These are phyloP conservation scores for Talaromyces marneffei DNA, from an alignment of 2,329 filamentous ascomycete genomes.

Conservation along the genomic window DNA sequence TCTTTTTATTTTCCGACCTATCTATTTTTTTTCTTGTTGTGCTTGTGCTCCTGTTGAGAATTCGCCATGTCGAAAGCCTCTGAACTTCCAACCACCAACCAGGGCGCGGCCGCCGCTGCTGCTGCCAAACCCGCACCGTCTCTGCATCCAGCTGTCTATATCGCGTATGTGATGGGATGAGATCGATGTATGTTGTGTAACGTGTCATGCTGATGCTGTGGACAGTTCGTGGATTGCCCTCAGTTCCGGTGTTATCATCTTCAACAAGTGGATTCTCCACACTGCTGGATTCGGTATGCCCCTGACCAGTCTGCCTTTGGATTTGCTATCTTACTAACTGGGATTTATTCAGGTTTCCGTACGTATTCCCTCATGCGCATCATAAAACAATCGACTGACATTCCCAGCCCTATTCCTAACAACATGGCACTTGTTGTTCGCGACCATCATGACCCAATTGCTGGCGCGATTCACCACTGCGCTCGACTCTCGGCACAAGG, in stretches of 20 bases:
- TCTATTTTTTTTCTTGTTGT: not conserved
- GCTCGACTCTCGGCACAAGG: conserved; percentile 88
- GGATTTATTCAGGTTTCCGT: not conserved
- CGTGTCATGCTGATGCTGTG: not conserved
- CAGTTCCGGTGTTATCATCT: conserved; percentile 90
- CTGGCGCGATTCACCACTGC: conserved; percentile 82
- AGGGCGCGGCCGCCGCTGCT: conserved; percentile 2
- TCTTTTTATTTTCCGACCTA: not conserved
- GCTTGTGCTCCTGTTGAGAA: not conserved
- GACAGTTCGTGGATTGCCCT: conserved; percentile 81
- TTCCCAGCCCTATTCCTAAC: conserved; percentile 61
- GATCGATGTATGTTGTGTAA: not conserved
- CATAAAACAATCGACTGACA: not conserved
- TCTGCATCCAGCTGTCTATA: conserved; percentile 80
- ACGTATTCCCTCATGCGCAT: not conserved
- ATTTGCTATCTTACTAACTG: conserved; percentile 10
- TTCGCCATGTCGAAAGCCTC: conserved; percentile 9
- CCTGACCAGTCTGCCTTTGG: conserved; percentile 15
- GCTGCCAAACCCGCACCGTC: conserved; percentile 30
- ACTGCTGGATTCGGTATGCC: conserved; percentile 73
- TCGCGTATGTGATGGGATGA: conserved; percentile 48
- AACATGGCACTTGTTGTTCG: conserved; percentile 91
- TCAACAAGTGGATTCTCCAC: conserved; percentile 98
- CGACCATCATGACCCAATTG: conserved; percentile 88
- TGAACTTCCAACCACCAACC: conserved; percentile 10